A percentile compares a stretch with the other conserved stretches of the same genome.
phyloP scores from a whole-genome alignment of 2,329 filamentous ascomycete genomes.

The Exophiala oligosperma region DNA sequence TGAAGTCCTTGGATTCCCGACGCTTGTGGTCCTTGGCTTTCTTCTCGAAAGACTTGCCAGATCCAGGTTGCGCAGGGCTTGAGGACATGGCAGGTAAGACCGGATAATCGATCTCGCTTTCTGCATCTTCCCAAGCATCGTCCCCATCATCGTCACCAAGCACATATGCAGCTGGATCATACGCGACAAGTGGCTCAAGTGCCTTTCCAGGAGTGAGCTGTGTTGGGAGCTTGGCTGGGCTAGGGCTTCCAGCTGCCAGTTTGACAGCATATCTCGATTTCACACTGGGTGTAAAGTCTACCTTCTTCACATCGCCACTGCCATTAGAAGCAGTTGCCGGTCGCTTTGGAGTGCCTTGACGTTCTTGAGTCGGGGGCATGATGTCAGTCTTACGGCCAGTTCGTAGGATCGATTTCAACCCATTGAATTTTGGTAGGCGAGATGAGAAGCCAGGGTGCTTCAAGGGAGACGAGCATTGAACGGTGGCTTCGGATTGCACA shows the following conservation, averaged over 20 bases:
- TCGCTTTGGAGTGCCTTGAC: slow-evolving; percentile 28
- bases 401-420: slow-evolving; percentile 65
- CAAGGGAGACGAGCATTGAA: background rate
- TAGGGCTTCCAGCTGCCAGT: slow-evolving; percentile 38
- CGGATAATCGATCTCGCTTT: slow-evolving; percentile 38
- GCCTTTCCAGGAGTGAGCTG: slow-evolving; percentile 21
- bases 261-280: slow-evolving; percentile 47
- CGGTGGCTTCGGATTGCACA: background rate
- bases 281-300: slow-evolving; percentile 75
- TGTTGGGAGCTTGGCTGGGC: slow-evolving; percentile 40
- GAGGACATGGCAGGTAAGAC: slow-evolving; percentile 30
- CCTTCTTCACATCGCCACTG: slow-evolving; percentile 65
- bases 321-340: slow-evolving; percentile 39
- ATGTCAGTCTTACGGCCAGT: slow-evolving; percentile 51
- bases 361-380: slow-evolving; percentile 45
- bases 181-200: slow-evolving; percentile 24
- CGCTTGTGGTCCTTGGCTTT: slow-evolving; percentile 32
- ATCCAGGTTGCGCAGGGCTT: slow-evolving; percentile 8
- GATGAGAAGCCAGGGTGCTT: slow-evolving; percentile 14
- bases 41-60: slow-evolving; percentile 18
- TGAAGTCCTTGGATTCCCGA: slow-evolving; percentile 31
- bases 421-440: slow-evolving; percentile 52
- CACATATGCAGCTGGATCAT: slow-evolving; percentile 29
- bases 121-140: slow-evolving; percentile 27
- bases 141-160: slow-evolving; percentile 25